These are phyloP conservation scores for Eucalyptus pauciflora DNA, from an alignment of 345 rosid species.

Conservation along the genomic window DNA sequence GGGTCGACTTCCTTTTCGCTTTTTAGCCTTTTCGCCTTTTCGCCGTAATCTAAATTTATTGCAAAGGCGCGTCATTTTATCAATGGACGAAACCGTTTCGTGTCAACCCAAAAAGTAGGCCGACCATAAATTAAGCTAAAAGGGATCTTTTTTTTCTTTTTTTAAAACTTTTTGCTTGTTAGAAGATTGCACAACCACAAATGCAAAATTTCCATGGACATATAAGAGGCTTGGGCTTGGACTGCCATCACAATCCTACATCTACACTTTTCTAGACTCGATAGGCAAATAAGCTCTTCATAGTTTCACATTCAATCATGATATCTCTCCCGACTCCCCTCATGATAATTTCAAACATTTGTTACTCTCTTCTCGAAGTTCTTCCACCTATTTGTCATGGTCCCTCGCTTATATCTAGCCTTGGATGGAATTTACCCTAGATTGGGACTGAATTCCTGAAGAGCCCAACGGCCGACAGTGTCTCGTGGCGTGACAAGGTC, in stretches of 20 bases:
- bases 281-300: neutral
- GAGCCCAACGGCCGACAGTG: accelerated
- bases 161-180: neutral
- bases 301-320: accelerated
- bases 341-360: neutral
- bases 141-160: neutral
- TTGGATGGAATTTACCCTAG: neutral
- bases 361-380: neutral
- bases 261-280: no score
- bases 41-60: neutral
- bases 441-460: neutral
- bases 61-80: neutral
- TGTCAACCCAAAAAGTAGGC: neutral
- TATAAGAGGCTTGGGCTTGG: accelerated
- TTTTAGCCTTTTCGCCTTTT: neutral
- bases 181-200: neutral
- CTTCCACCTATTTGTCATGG: neutral
- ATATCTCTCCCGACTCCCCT: neutral
- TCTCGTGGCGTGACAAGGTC: neutral
- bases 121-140: neutral
- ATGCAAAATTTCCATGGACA: neutral
- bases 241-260: neutral
- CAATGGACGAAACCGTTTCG: neutral
- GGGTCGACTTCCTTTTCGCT: neutral
- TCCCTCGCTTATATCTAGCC: neutral